Evolutionary conservation across 1,284 basidiomycete genomes (phyloP).

Genomic region (Pascua sp.): DNA sequence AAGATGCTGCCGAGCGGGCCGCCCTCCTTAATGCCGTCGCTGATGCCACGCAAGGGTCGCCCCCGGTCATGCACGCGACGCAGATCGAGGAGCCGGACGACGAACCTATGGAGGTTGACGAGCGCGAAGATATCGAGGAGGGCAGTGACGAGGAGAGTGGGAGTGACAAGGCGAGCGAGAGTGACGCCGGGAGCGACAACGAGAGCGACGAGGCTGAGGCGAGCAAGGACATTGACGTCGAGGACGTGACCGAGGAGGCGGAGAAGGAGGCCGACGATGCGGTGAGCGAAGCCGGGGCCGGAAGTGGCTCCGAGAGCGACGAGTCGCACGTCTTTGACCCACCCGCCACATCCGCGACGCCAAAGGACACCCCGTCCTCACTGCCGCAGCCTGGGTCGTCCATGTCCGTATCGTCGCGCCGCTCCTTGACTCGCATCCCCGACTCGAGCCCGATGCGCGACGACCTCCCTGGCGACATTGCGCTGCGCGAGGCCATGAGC

Average conservation of each 20-base stretch:
- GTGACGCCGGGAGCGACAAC: neutral
- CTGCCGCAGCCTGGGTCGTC: neutral
- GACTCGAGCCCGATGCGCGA: constrained; percentile 2
- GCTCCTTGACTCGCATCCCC: constrained; percentile 4
- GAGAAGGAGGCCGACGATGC: too few relatives aligned
- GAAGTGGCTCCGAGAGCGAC: too few relatives aligned
- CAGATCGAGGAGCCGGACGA: neutral
- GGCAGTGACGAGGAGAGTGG: constrained; percentile 1
- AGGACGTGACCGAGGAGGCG: neutral
- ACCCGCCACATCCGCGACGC: too few relatives aligned
- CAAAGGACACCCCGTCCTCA: too few relatives aligned
- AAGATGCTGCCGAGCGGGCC: neutral
- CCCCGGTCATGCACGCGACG: neutral
- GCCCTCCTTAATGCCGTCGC: constrained; percentile 5
- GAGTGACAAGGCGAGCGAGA: neutral
- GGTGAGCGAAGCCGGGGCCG: too few relatives aligned
- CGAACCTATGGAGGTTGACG: constrained; percentile 12
- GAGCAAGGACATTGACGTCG: constrained; percentile 1
- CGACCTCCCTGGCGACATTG: constrained; percentile 13
- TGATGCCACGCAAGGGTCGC: neutral
- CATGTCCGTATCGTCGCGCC: neutral
- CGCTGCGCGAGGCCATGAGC: constrained; percentile 15
- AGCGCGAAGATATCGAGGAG: neutral
- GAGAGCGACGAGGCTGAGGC: neutral
- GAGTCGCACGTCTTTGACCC: too few relatives aligned